These are phyloP conservation scores for Ustilago hordei DNA, from an alignment of 1,284 basidiomycete species.

Conservation along the genomic window DNA sequence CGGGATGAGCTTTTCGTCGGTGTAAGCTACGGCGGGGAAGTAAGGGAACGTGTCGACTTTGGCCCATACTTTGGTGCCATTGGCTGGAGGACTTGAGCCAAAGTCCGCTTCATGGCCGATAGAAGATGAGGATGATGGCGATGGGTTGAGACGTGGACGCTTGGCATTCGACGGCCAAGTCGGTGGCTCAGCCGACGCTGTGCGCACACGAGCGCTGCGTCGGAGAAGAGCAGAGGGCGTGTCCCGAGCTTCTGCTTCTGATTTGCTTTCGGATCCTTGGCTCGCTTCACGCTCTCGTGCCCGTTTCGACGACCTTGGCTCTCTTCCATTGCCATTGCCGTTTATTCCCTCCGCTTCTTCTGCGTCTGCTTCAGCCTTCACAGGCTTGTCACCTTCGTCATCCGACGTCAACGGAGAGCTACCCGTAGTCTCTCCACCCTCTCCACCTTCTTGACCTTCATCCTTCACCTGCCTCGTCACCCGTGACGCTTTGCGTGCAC, in stretches of 20 bases:
- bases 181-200: conserved; percentile 9
- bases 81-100: conserved; percentile 8
- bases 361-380: background rate
- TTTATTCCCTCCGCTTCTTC: background rate
- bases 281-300: conserved; percentile 15
- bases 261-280: background rate
- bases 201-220: conserved; percentile 24
- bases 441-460: conserved; percentile 6
- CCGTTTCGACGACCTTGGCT: conserved; percentile 19
- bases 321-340: background rate
- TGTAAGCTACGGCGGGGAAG: conserved; percentile 34
- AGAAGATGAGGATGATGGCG: background rate
- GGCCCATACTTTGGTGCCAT: conserved; percentile 46
- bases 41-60: conserved; percentile 38
- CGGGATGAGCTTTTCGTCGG: conserved; percentile 6
- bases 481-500: conserved; percentile 8
- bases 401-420: conserved; percentile 48
- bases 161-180: conserved; percentile 16
- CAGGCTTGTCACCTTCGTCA: conserved; percentile 25
- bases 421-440: background rate
- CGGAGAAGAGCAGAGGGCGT: conserved; percentile 5
- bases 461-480: conserved; percentile 11
- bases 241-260: background rate
- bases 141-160: conserved; percentile 10
- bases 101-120: background rate